Conservation (phyloP, 192 early-diverging fungal species). For the Spizellomyces punctatus region DNA sequence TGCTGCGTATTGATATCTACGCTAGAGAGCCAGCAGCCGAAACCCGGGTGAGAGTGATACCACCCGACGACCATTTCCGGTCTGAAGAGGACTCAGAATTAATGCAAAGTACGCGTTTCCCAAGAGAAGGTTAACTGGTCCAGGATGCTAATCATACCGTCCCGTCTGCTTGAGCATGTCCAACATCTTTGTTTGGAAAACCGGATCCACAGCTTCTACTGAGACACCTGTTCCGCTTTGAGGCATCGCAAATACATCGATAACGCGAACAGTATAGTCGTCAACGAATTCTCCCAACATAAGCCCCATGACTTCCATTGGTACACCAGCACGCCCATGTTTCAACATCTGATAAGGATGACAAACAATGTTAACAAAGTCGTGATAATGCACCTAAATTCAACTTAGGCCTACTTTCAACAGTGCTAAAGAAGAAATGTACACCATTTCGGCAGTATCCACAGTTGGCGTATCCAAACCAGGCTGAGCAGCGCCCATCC, state of each 20-base stretch:
- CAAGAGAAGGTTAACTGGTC: not conserved
- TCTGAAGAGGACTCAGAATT: constrained; percentile 47
- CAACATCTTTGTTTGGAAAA: constrained; percentile 99
- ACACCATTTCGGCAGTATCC: constrained; percentile 98
- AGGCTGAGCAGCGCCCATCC: constrained; percentile 38
- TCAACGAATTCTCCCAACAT: constrained; percentile 99
- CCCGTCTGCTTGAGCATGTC: constrained; percentile 99
- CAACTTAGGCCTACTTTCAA: constrained; percentile 70
- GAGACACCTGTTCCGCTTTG: constrained; percentile 99
- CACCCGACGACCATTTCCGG: constrained; percentile 99
- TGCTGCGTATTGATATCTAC: constrained; percentile 99
- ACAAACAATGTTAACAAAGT: constrained; percentile 6
- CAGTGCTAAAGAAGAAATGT: constrained; percentile 97
- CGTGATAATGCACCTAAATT: not conserved
- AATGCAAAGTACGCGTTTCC: not conserved
- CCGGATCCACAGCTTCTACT: constrained; percentile 98
- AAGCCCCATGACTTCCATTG: constrained; percentile 99
- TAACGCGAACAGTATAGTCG: constrained; percentile 98
- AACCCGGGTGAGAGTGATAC: constrained; percentile 99
- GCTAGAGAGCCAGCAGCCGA: constrained; percentile 99
- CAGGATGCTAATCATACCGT: constrained; percentile 51
- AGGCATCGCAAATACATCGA: constrained; percentile 99
- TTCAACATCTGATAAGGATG: constrained; percentile 32
- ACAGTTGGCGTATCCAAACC: constrained; percentile 86
- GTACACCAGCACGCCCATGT: constrained; percentile 91